These are phyloP conservation scores for Amanita jacksonii DNA, from an alignment of 768 basidiomycete species.

Conservation along the genomic window DNA sequence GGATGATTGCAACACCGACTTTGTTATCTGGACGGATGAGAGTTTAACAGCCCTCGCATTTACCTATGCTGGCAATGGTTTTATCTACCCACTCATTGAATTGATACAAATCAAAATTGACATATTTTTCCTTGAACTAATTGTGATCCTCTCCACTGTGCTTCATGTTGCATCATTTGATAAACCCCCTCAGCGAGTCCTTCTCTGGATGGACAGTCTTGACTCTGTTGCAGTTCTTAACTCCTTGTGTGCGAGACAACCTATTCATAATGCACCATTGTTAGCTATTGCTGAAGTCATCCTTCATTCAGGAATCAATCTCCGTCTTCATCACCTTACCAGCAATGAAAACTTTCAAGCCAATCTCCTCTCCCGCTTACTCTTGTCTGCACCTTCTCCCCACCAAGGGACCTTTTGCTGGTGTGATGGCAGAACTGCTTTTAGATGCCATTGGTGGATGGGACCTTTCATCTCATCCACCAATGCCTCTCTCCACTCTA, in stretches of 20 bases:
- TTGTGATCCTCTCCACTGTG: slow-evolving; percentile 16
- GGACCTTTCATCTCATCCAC: too few relatives aligned
- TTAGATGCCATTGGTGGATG: too few relatives aligned
- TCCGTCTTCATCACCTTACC: too few relatives aligned
- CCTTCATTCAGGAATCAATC: slow-evolving; percentile 13
- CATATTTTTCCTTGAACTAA: slow-evolving; percentile 18
- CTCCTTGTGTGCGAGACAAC: too few relatives aligned
- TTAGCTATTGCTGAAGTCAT: slow-evolving; percentile 11
- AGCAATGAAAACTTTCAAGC: too few relatives aligned
- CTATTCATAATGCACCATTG: too few relatives aligned
- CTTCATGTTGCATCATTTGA: slow-evolving; percentile 9
- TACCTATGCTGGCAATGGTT: slow-evolving; percentile 10
- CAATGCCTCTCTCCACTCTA: background rate
- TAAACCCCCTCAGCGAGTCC: slow-evolving; percentile 10
- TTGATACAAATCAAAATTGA: slow-evolving; percentile 12
- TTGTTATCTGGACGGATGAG: slow-evolving; percentile 17
- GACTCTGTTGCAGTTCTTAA: too few relatives aligned
- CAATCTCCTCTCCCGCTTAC: too few relatives aligned
- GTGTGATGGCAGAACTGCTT: too few relatives aligned
- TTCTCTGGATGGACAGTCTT: slow-evolving; percentile 13
- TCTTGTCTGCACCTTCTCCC: too few relatives aligned
- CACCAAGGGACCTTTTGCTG: background rate
- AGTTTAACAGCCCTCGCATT: slow-evolving; percentile 11
- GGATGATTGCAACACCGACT: slow-evolving; percentile 12
- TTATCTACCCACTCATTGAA: slow-evolving; percentile 10